phyloP scores from a whole-genome alignment of 202 grass and related monocot species.

The Brachypodium distachyon region DNA sequence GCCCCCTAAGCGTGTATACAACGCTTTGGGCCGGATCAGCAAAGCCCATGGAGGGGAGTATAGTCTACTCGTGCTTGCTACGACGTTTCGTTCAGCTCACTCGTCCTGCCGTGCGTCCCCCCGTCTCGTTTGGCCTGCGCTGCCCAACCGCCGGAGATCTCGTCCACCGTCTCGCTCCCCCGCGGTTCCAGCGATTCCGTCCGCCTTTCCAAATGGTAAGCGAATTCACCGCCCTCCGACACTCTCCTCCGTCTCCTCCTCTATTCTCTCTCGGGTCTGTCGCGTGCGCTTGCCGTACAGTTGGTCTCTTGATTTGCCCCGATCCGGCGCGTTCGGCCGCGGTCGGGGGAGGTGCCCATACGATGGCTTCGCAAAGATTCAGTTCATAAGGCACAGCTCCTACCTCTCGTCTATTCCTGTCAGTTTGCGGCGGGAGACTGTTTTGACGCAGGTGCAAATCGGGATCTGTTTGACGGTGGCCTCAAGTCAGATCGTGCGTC shows the following conservation, averaged over 20 bases:
- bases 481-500: neutral
- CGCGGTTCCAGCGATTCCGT: neutral
- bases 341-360: neutral
- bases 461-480: slow-evolving; percentile 1
- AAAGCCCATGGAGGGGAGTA: neutral
- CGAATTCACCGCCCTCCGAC: neutral
- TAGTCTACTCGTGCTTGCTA: neutral
- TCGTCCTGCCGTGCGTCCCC: neutral
- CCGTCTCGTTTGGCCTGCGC: neutral
- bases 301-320: neutral
- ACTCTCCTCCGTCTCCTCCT: neutral
- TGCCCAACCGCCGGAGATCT: slow-evolving; percentile 8
- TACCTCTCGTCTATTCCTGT: neutral
- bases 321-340: slow-evolving; percentile 3
- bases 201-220: slow-evolving; percentile 18
- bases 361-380: neutral
- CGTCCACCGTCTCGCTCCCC: neutral
- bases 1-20: neutral
- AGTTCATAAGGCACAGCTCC: neutral
- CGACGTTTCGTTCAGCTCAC: neutral
- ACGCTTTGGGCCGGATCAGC: neutral
- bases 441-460: neutral
- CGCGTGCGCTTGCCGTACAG: neutral
- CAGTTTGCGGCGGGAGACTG: neutral
- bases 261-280: neutral